Base-by-base conservation (phyloP, 768 basidiomycete species). In the Kwoniella bestiolae region DNA sequence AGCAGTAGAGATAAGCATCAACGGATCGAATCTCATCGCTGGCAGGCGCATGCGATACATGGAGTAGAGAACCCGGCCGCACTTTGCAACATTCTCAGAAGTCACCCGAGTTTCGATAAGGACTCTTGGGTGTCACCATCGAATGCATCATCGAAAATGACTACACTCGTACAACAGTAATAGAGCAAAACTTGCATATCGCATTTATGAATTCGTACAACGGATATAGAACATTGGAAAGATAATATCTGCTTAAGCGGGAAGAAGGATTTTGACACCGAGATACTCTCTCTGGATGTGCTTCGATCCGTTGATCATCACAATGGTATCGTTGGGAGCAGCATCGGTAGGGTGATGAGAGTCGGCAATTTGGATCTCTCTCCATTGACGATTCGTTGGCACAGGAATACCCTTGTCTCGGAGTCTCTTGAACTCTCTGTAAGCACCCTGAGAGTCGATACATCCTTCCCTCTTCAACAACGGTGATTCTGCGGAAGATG, bases 211-310 rank as follows among this genome's bases (percentile, higher is more conserved):
- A 5, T 16, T 51, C 25, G 50, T 25, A 29, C 29, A 25, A 26
- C 46, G 46, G 46, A 49, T 9, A 11, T 26, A 9, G n/a, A 49
- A 49, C 23, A 23, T n/a, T 26, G n/a, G 16, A 4, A 28, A 25
- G 14, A 21, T 14, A 26, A 29, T 14, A 1, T 8, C 29, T 16
- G 25, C 31, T 56, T 66, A 77, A 8, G 73, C 76, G 18, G 76
- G 76, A 34, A 77, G 63, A 3, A 77, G 44, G 5, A 77, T 72
- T 56, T 69, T 73, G 63, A 77, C 76, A 56, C 76, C 76, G 12
- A 71, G 56, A 53, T 75, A 77, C 65, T 77, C 71, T 18, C 76
- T 52, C 34, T 71, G 60, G 51, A 67, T 51, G 16, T 51, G 50
- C 25, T 51, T 51, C 21, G 50, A n/a, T 7, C 50, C 59, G 21